Base-by-base conservation (phyloP, 2,329 filamentous ascomycete species). In the Trichoderma aggressivum region DNA sequence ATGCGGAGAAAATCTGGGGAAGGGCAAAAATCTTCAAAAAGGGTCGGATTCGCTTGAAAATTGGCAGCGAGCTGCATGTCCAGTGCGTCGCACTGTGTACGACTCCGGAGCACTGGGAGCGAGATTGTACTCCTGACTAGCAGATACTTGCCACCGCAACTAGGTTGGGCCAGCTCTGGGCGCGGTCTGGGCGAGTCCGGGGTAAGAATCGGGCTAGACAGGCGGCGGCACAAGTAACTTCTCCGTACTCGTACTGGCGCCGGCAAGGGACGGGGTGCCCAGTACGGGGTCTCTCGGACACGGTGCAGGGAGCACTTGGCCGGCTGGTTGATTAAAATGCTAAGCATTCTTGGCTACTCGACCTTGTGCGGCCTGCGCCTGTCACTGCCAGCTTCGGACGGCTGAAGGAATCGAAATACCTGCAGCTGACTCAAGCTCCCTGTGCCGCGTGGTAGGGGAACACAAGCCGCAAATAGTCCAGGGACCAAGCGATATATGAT, bases 1-100 rank as follows among this genome's bases (percentile, higher is more conserved):
- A 68, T 68, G 65, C 65, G 65, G 65, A 68, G 65, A 68, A 68
- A 68, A 68, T 61, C 65, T 61, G 65, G 65, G 65, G 65, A 68
- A 68, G 39, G 24, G 30, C 21, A 56, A 30, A 59, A 34, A 58
- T 32, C 28, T 32, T 30, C 34, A 60, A 60, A n/a, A 36, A 50
- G 28, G 39, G 39, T 43, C 39, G 26, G 28, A 21, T 18, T 59
- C 39, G 24, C 10, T 24, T 60, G 56, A 53, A 28, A 60, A 60
- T 50, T 36, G 56, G 24, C 12, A 10, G 21, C 53, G 18, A 43
- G 34, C 64, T 12, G 30, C 32, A 7, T 24, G 53, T 43, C 7
- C 53, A 67, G 64, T 58, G 64, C 64, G 53, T 53, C 34, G 26
- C 64, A 67, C 64, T 21, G 64, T 67, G 34, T 28, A 32, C 36